Conservation (phyloP, 2,329 filamentous ascomycete genomes). For the Macroventuria anomochaeta region DNA sequence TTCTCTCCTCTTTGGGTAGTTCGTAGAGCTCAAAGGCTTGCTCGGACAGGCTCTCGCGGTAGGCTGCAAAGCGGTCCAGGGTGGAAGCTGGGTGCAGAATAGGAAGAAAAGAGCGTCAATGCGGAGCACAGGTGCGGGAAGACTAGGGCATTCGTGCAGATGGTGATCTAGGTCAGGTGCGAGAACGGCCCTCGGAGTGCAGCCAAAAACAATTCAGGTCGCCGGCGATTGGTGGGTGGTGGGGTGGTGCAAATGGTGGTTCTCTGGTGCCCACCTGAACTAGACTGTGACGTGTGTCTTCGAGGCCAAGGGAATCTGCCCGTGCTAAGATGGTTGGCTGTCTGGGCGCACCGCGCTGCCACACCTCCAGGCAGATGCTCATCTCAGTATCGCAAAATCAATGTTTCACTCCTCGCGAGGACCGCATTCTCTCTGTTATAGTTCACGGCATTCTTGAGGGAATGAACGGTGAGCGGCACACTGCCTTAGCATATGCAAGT, state of each 20-base stretch:
- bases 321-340: conserved; percentile 14
- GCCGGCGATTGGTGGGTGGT: conserved; percentile 14
- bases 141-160: conserved; percentile 15
- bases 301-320: conserved; percentile 10
- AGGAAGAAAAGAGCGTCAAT: conserved; percentile 14
- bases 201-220: conserved; percentile 10
- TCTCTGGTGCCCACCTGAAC: conserved; percentile 7
- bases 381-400: background rate
- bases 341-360: conserved; percentile 1
- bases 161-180: conserved; percentile 20
- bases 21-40: conserved; percentile 44
- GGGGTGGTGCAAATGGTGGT: conserved; percentile 11
- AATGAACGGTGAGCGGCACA: conserved; percentile 3
- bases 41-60: conserved; percentile 25
- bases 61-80: conserved; percentile 36
- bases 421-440: background rate
- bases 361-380: conserved; percentile 3
- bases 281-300: conserved; percentile 12
- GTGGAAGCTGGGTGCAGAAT: conserved; percentile 22
- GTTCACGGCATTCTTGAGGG: background rate
- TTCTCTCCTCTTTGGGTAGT: conserved; percentile 19
- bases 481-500: background rate
- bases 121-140: conserved; percentile 15
- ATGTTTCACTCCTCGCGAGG: background rate
- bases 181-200: conserved; percentile 13